These are phyloP conservation scores for Eleusine coracana DNA, from an alignment of 176 grass and related monocot species.

Conservation along the genomic window DNA sequence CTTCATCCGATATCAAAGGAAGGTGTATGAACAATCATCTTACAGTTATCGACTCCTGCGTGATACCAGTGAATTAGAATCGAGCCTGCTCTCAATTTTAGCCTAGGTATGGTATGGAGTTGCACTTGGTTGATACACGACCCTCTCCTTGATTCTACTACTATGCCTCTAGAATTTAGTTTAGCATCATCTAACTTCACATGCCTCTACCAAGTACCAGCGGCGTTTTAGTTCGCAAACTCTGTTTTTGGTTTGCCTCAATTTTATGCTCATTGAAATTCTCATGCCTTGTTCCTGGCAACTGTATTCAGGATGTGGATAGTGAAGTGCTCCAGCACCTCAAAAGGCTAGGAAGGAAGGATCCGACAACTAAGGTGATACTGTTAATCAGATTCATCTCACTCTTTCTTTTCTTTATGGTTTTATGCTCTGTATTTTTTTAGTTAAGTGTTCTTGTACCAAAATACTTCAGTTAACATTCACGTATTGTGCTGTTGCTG, in stretches of 20 bases:
- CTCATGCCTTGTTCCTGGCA: slow-evolving; percentile 19
- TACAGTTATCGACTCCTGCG: not conserved
- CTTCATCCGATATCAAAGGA: not conserved
- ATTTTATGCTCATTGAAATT: slow-evolving; percentile 2
- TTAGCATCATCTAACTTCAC: not conserved
- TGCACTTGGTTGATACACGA: not conserved
- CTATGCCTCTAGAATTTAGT: not conserved
- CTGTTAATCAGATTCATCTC: slow-evolving; percentile 17
- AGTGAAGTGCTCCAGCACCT: slow-evolving; percentile 81
- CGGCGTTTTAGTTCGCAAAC: not conserved
- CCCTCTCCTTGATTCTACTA: not conserved
- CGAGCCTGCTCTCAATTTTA: not conserved
- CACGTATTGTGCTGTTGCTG: not conserved
- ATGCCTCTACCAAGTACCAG: not conserved
- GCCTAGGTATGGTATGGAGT: not conserved
- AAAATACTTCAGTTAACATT: not conserved
- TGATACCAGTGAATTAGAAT: not conserved
- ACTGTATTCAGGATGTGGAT: slow-evolving; percentile 66
- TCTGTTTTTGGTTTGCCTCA: slow-evolving; percentile 17
- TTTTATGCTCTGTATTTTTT: not conserved
- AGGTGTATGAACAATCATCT: not conserved
- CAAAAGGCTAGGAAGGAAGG: slow-evolving; percentile 87
- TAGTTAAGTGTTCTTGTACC: not conserved
- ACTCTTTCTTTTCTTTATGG: not conserved
- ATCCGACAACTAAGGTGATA: slow-evolving; percentile 90